Conservation (phyloP, 202 grass and related monocot species). For the Carex arenaria region DNA sequence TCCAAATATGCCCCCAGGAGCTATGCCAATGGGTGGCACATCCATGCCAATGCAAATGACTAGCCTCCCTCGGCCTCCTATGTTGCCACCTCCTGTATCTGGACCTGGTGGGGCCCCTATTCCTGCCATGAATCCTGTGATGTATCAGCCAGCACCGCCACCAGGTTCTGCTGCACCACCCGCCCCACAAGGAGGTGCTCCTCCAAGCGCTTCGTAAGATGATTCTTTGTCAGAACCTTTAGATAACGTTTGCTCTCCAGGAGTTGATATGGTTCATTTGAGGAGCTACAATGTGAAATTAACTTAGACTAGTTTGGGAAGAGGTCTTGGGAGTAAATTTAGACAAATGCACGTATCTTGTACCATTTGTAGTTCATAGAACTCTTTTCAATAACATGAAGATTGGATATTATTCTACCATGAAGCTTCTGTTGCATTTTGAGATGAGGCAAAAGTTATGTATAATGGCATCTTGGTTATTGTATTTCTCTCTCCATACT, state of each 20-base stretch:
- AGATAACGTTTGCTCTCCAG: background rate
- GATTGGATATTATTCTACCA: background rate
- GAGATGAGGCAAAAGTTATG: background rate
- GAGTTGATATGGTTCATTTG: background rate
- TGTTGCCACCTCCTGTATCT: constrained; percentile 4
- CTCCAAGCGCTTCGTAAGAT: constrained; percentile 5
- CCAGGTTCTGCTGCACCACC: constrained; percentile 5
- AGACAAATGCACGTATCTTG: background rate
- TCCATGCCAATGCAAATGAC: constrained; percentile 25
- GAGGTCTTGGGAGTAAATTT: background rate
- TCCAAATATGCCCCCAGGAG: background rate
- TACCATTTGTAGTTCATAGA: background rate
- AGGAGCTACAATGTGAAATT: background rate
- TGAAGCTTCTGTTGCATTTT: background rate
- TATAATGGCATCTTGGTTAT: background rate
- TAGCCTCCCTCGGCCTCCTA: constrained; percentile 16
- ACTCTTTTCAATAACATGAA: background rate
- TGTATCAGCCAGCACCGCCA: constrained; percentile 22
- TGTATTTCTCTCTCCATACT: background rate
- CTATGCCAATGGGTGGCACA: background rate
- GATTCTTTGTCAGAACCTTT: background rate
- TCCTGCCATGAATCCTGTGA: constrained; percentile 7
- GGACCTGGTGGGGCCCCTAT: background rate
- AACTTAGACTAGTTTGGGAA: background rate
- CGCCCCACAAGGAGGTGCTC: background rate